Evolutionary conservation across 139 green algal species (phyloP), one percentile per base, ranked within the genome.

Genomic region (Gonium pectorale): DNA sequence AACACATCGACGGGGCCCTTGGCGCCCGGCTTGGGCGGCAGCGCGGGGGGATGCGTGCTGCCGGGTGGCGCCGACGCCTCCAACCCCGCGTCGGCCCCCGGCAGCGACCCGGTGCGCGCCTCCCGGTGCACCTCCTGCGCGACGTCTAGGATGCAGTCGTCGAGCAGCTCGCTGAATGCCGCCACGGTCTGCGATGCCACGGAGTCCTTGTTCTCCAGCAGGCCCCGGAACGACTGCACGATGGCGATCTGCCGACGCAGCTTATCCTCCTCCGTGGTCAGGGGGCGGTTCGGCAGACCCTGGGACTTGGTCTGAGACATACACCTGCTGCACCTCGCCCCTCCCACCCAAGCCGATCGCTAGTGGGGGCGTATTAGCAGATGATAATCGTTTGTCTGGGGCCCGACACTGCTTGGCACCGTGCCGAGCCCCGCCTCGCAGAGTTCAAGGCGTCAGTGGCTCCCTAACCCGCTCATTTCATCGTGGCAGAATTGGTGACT

Each of bases 1-100:
- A 97, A 97, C 38, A 97, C 87, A 49, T 97, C 94, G 22, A 85
- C 79, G 0, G 78, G 70, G 37, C 91, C 89, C 6, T 80, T 89
- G 8, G 44, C 66, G 21, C 81, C 85, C 19, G 89, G 86, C n/a
- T 69, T 64, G 46, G 85, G 81, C 43, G 82, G 67, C n/a, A 64
- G 40, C 8, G 72, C 63, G 0, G 33, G 52, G 27, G 60, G 64
- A 3, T 41, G 22, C 52, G 75, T 51, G 43, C 44, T 35, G 46
- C 33, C 38, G 19, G 70, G 70, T 15, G 31, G 26, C 5, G 51
- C 35, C 51, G 60, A 2, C 24, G 69, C 5, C 67, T 33, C 21
- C 31, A 56, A 52, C 6, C 2, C 54, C 2, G 38, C 24, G 5
- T 51, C 27, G 0, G 44, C 2, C 8, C 46, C 11, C 62, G 37